Evolutionary conservation across 2,329 filamentous ascomycete species (phyloP).

Genomic region (Aspergillus quadrilineatus): DNA sequence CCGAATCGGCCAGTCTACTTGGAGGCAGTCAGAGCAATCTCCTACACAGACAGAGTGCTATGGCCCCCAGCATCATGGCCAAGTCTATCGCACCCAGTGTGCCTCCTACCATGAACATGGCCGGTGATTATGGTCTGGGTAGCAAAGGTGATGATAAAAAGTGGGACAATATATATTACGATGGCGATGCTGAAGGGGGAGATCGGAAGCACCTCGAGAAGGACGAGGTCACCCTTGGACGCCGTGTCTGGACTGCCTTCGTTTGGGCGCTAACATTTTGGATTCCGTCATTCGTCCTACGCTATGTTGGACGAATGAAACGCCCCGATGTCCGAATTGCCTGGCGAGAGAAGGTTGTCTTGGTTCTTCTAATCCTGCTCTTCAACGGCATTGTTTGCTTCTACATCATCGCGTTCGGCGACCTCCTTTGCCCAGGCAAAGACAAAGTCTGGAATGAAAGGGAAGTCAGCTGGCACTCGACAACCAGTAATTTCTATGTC

Average conservation of each 20-base stretch:
- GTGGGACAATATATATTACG: slow-evolving; percentile 69
- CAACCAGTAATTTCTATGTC: slow-evolving; percentile 78
- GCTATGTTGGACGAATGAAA: slow-evolving; percentile 89
- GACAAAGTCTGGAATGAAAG: slow-evolving; percentile 80
- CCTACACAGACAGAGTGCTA: slow-evolving; percentile 44
- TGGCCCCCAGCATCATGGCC: slow-evolving; percentile 52
- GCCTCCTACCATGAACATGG: slow-evolving; percentile 57
- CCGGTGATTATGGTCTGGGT: slow-evolving; percentile 87
- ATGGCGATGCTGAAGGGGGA: slow-evolving; percentile 75
- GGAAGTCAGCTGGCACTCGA: slow-evolving; percentile 70
- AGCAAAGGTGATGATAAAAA: slow-evolving; percentile 77
- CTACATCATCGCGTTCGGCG: slow-evolving; percentile 86
- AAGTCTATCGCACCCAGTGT: slow-evolving; percentile 52
- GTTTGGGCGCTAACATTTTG: slow-evolving; percentile 90
- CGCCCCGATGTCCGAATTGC: slow-evolving; percentile 94
- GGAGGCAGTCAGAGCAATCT: slow-evolving; percentile 68
- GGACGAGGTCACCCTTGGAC: slow-evolving; percentile 59
- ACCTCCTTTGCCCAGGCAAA: slow-evolving; percentile 81
- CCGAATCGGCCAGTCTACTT: slow-evolving; percentile 61
- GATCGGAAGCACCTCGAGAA: slow-evolving; percentile 75
- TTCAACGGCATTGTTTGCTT: slow-evolving; percentile 83
- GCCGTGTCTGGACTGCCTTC: slow-evolving; percentile 75
- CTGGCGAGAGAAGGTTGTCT: slow-evolving; percentile 90
- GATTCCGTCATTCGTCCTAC: slow-evolving; percentile 83
- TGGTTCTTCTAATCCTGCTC: slow-evolving; percentile 76